Conservation (phyloP, 805 yeast genomes). For the Pichia paraexigua region DNA sequence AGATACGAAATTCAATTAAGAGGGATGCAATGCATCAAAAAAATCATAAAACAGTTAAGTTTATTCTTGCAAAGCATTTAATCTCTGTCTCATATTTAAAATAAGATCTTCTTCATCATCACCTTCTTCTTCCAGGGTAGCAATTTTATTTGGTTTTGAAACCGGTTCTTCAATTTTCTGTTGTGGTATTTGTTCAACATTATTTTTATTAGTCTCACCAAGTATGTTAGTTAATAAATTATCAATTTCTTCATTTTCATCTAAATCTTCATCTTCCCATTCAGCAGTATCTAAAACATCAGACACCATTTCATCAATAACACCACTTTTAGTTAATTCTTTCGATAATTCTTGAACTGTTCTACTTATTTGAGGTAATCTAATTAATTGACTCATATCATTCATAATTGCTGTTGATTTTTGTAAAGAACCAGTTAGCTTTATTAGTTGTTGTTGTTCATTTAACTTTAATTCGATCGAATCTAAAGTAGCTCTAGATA, state of each 20-base stretch:
- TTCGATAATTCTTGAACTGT: constrained; percentile 81
- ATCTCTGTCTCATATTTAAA: constrained; percentile 81
- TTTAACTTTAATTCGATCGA: constrained; percentile 83
- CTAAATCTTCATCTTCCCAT: constrained; percentile 57
- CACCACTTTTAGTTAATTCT: constrained; percentile 79
- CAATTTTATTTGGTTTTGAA: constrained; percentile 3
- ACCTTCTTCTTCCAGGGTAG: constrained; percentile 34
- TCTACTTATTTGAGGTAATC: constrained; percentile 68
- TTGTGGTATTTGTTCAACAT: background rate
- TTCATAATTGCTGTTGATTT: constrained; percentile 75
- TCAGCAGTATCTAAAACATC: constrained; percentile 71
- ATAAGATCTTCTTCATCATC: constrained; percentile 73
- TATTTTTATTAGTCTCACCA: constrained; percentile 30
- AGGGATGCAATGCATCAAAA: background rate
- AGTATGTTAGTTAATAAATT: constrained; percentile 44
- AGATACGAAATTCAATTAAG: background rate
- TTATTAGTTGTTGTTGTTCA: constrained; percentile 83
- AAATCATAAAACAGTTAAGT: background rate
- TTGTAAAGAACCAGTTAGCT: constrained; percentile 74
- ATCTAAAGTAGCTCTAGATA: constrained; percentile 78
- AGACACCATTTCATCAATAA: constrained; percentile 91
- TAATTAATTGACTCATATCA: constrained; percentile 74
- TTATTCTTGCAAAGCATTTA: constrained; percentile 69
- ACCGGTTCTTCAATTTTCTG: background rate
- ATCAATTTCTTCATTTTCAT: constrained; percentile 52